Base-by-base conservation (phyloP, 306 rosid genomes). In the Vachellia collinsii region DNA sequence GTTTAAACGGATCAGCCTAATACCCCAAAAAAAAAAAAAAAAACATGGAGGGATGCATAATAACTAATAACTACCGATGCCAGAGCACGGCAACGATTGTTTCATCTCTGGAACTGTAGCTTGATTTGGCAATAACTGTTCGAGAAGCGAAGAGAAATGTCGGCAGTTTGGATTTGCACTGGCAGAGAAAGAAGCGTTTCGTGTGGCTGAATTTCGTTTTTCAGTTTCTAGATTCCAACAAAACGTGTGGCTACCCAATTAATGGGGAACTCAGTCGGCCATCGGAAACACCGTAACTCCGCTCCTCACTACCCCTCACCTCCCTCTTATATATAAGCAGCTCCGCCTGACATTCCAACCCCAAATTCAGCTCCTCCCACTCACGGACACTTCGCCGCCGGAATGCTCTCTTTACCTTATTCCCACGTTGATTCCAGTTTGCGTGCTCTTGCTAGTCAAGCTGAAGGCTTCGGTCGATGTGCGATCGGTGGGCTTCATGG, bases 401-500 rank as follows among this genome's bases (percentile, higher is more conserved):
- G 42, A 7, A 86, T 87, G 89, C 53, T 67, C 5, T 43, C 89
- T 77, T 84, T 92, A 46, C 99, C 98, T 63, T 95, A 95, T 61
- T 47, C 88, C 51, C 90, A 72, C 42, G 91, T 88, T 75, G 98
- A 95, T 82, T 69, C 89, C 56, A 58, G 80, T 79, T 83, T 95
- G 74, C 97, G 97, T 5, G 86, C 92, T 74, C 91, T 95, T 48
- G 93, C 99, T 25, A 85, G 74, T 43, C 93, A 89, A 43, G 99
- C 99, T 5, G 91, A 95, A 80, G 99, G 99, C 22, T 95, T 91
- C 51, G 99, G 98, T 39, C 96, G 91, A 74, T 81, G 25, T 63
- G 93, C 98, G 3, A 78, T 93, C 75, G 99, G 98, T 66, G 99
- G 99, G 17, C 92, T 95, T 73, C 92, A 90, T 56, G 99, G 97